Base-by-base conservation (phyloP, 139 green algal species). In the Chlorella sp. region DNA sequence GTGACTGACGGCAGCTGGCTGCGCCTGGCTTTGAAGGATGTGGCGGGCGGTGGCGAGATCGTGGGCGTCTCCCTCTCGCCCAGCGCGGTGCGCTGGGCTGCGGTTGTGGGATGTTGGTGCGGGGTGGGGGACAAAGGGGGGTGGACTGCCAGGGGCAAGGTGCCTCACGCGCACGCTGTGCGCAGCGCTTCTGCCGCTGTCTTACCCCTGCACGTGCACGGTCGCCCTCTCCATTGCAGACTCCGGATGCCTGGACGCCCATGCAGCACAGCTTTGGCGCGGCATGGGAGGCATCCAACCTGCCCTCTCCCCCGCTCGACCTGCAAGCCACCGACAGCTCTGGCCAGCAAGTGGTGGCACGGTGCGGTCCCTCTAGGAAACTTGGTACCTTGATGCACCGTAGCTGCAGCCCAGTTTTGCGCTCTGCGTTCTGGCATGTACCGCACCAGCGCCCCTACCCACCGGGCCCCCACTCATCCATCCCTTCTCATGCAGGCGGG, bases 231-330 rank as follows among this genome's bases (percentile, higher is more conserved):
- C 36, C 74, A 20, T 21, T 38, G n/a, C 57, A 86, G 57, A 82
- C n/a, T 36, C 38, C 81, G 18, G 47, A 74, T n/a, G 39, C 32
- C 44, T 91, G 87, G 87, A 57, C 38, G 0, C 64, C 80, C 5
- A 87, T 91, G 87, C 26, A 78, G 18, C 85, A 71, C 79, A 83
- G 60, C 15, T 85, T 55, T 16, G 87, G 87, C 6, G 87, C 84
- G 15, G 34, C 65, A 4, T 91, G 87, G 87, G 84, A 91, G 80
- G 69, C 51, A 57, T 83, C 65, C 23, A 44, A 51, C 7, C 80
- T 89, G 73, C 87, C 87, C 5, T 3, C 30, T 1, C 56, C 87
- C 38, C 87, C 87, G 12, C 47, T 89, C 21, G 87, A 91, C 67
- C 57, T 91, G 34, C 65, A 69, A 3, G 56, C 86, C 2, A 87